phyloP scores from a whole-genome alignment of 495 filamentous ascomycete genomes.

The Penicillium ochrochloron region DNA sequence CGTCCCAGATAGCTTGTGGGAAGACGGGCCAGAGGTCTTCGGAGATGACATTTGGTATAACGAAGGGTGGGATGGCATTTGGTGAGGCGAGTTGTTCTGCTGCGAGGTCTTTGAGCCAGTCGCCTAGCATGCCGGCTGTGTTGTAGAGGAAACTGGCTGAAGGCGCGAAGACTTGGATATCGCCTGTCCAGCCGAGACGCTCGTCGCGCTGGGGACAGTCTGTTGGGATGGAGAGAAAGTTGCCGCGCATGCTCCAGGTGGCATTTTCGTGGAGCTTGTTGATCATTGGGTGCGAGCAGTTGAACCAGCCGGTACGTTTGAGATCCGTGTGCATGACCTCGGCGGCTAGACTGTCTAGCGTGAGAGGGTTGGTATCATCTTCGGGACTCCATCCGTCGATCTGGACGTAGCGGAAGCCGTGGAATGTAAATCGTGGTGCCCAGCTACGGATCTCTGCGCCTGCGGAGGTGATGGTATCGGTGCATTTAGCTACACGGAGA shows the following conservation, averaged over 20 bases:
- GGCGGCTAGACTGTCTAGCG: constrained; percentile 40
- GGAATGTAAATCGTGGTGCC: constrained; percentile 54
- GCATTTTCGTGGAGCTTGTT: constrained; percentile 58
- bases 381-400: constrained; percentile 49
- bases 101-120: constrained; percentile 53
- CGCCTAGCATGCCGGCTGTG: constrained; percentile 50
- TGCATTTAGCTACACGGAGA: constrained; percentile 50
- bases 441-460: constrained; percentile 27
- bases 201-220: constrained; percentile 63
- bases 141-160: constrained; percentile 58
- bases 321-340: constrained; percentile 58
- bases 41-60: constrained; percentile 45
- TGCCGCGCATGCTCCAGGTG: constrained; percentile 57
- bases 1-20: constrained; percentile 51
- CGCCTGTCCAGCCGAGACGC: constrained; percentile 62
- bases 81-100: constrained; percentile 40
- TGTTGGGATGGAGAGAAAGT: constrained; percentile 59
- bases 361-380: constrained; percentile 9
- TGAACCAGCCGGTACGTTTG: constrained; percentile 50
- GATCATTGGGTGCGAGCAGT: constrained; percentile 50
- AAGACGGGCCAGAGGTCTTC: constrained; percentile 31
- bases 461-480: constrained; percentile 44
- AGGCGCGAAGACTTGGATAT: constrained; percentile 56
- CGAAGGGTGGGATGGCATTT: constrained; percentile 40
- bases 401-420: constrained; percentile 61